Base-by-base conservation (phyloP, 208 protist species). In the Trypanosoma mega region DNA sequence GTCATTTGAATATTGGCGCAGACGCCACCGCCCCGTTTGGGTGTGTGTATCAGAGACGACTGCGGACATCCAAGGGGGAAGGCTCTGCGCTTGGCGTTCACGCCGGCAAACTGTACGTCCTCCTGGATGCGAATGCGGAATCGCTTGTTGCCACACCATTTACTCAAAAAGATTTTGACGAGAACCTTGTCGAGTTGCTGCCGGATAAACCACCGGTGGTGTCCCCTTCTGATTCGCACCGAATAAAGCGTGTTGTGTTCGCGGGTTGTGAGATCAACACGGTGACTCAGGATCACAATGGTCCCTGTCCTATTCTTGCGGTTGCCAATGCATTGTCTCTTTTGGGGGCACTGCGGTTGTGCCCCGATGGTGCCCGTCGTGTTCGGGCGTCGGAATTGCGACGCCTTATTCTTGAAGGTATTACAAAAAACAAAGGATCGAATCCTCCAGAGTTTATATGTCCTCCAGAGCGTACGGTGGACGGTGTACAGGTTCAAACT, bases 241-340 rank as follows among this genome's bases (percentile, higher is more conserved):
- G 64, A 0, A 47, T 82, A 23, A 82, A 74, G 45, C 50, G 33
- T 12, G 34, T 65, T 36, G 16, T 74, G 3, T 82, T 69, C 39
- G 33, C 59, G 20, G 65, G 70, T 4, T 47, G 56, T 14, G 18
- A 12, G 51, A 51, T 74, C n/a, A 33, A 26, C n/a, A 63, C 76
- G 23, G 72, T 70, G 16, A 80, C 65, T 30, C 72, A 83, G 52
- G 48, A 60, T 27, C 33, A 55, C 18, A 67, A 78, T 46, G 77
- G 72, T 9, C 77, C 77, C 12, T 83, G 77, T 44, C 77, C 72
- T 29, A 47, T 83, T 14, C 26, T 83, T 2, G 77, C 77, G 2
- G 48, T 67, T n/a, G 56, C 73, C 41, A 83, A 83, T 49, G 72
- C 77, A 5, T 55, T 83, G 41, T 33, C 50, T 3, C 50, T 83